Conservation (phyloP, 768 basidiomycete genomes). For the Clathrus columnatus region DNA sequence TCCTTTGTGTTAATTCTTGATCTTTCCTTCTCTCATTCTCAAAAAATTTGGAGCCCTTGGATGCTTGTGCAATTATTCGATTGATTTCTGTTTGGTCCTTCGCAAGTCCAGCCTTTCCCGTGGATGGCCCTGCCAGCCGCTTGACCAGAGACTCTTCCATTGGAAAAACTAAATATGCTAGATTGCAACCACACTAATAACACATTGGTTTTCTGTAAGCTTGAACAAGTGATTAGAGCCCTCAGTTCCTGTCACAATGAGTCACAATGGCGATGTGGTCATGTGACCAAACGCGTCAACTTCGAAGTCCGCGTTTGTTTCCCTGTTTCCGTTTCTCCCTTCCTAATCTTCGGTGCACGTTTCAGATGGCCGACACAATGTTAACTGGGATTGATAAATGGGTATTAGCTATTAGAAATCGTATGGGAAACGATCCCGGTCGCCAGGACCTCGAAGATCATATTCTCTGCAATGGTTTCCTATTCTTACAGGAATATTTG, state of each 20-base stretch:
- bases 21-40: constrained; percentile 92
- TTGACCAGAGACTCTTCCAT: constrained; percentile 39
- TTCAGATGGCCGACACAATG: background rate
- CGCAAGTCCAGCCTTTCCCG: constrained; percentile 82
- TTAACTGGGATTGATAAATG: constrained; percentile 52
- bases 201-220: too few relatives aligned
- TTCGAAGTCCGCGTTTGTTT: background rate
- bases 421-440: constrained; percentile 66
- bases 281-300: background rate
- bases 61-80: constrained; percentile 80
- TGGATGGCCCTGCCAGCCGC: constrained; percentile 81
- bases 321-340: background rate
- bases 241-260: background rate
- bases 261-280: background rate
- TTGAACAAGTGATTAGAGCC: background rate
- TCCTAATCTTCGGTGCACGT: background rate
- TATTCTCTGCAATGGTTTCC: constrained; percentile 65
- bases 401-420: constrained; percentile 56
- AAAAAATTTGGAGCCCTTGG: constrained; percentile 90
- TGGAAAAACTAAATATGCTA: background rate
- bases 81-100: constrained; percentile 81
- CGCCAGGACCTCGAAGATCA: constrained; percentile 64
- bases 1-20: constrained; percentile 70
- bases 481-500: constrained; percentile 72
- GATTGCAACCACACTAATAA: too few relatives aligned